phyloP scores from a whole-genome alignment of 495 filamentous ascomycete species.

The Penicillium alfredii region DNA sequence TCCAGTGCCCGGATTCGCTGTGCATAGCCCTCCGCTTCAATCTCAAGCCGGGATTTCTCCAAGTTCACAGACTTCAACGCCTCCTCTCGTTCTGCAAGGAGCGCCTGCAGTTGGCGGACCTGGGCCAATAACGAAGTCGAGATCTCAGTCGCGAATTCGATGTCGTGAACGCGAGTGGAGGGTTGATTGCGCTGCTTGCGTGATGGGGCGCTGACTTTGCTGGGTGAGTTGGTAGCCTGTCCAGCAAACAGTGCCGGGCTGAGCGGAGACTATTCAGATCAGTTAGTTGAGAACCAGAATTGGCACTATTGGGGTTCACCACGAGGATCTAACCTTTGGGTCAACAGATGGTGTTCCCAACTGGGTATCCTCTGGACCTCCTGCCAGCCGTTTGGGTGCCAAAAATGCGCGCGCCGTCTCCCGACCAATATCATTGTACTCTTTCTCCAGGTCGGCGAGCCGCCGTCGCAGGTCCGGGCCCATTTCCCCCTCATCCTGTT shows the following conservation, averaged over 20 bases:
- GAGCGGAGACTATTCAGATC: conserved; percentile 50
- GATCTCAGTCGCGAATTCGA: conserved; percentile 94
- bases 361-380: conserved; percentile 53
- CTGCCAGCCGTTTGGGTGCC: conserved; percentile 67
- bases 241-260: conserved; percentile 77
- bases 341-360: conserved; percentile 57
- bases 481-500: conserved; percentile 75
- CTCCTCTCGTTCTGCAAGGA: conserved; percentile 83
- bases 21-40: conserved; percentile 71
- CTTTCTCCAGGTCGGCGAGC: conserved; percentile 80
- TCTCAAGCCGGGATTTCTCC: conserved; percentile 71
- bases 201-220: conserved; percentile 77
- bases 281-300: too few species aligned
- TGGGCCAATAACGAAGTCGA: conserved; percentile 84
- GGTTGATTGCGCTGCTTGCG: conserved; percentile 89
- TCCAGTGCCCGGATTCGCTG: conserved; percentile 75
- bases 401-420: conserved; percentile 87
- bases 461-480: conserved; percentile 77
- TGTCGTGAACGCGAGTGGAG: conserved; percentile 77
- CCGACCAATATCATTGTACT: conserved; percentile 90
- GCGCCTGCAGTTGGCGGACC: conserved; percentile 77
- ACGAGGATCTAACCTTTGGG: conserved; percentile 42
- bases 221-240: conserved; percentile 80
- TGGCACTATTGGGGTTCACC: too few species aligned
- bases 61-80: conserved; percentile 64